These are phyloP conservation scores for Cladophialophora yegresii DNA, from an alignment of 2,329 filamentous ascomycete species.

Conservation along the genomic window DNA sequence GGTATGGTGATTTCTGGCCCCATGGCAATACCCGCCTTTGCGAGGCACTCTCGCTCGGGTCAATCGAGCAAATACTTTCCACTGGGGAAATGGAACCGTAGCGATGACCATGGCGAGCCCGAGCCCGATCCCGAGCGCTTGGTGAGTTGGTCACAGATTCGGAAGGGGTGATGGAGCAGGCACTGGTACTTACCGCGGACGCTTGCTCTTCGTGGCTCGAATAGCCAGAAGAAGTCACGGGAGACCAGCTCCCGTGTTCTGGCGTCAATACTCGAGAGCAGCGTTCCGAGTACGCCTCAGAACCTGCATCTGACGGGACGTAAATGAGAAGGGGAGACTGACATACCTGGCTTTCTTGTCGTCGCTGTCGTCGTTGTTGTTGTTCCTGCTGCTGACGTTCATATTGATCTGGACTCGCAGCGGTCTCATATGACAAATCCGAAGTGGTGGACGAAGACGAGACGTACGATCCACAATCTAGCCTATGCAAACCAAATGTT, in stretches of 20 bases:
- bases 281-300: background rate
- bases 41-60: background rate
- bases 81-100: background rate
- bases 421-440: background rate
- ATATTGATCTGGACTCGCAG: background rate
- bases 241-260: background rate
- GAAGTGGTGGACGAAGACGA: background rate
- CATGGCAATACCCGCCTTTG: background rate
- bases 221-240: background rate
- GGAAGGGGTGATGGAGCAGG: background rate
- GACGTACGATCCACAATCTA: background rate
- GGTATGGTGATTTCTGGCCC: background rate
- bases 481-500: background rate
- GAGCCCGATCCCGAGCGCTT: background rate
- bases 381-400: background rate
- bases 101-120: background rate
- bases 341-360: background rate
- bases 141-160: background rate
- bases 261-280: background rate
- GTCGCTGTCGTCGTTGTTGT: no score
- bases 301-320: background rate
- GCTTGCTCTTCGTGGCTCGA: background rate
- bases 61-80: conserved; percentile 1
- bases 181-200: background rate
- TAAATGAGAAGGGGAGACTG: background rate